phyloP scores from a whole-genome alignment of 2,329 filamentous ascomycete species.

The Fusarium chaquense region DNA sequence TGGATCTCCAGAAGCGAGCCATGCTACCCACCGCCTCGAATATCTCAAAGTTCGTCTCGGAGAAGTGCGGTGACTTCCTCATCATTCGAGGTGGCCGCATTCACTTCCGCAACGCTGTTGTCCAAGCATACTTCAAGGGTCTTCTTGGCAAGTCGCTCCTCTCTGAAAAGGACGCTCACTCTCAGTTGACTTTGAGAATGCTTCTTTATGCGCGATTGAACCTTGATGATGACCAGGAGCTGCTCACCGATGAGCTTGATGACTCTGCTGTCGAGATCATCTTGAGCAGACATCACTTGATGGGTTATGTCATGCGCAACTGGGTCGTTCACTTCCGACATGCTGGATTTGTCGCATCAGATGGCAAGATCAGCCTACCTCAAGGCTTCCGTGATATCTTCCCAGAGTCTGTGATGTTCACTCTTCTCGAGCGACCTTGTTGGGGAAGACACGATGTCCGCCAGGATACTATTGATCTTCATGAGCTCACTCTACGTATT shows the following conservation, averaged over 20 bases:
- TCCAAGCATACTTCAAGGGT: slow-evolving; percentile 49
- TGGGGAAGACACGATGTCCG: slow-evolving; percentile 47
- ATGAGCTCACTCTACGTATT: slow-evolving; percentile 53
- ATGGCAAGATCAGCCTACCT: slow-evolving; percentile 48
- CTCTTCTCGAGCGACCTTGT: slow-evolving; percentile 51
- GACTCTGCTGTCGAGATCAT: slow-evolving; percentile 43
- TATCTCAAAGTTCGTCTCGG: slow-evolving; percentile 32
- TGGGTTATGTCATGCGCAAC: slow-evolving; percentile 53
- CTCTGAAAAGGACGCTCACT: slow-evolving; percentile 51
- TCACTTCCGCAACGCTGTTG: slow-evolving; percentile 54
- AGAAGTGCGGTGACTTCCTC: slow-evolving; percentile 46
- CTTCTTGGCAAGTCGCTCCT: slow-evolving; percentile 53
- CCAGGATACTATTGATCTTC: slow-evolving; percentile 45
- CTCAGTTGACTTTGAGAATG: slow-evolving; percentile 51
- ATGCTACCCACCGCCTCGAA: slow-evolving; percentile 18
- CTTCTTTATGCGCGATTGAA: slow-evolving; percentile 52
- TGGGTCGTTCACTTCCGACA: slow-evolving; percentile 54
- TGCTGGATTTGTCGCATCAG: slow-evolving; percentile 48
- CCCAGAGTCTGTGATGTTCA: slow-evolving; percentile 53
- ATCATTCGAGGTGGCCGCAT: slow-evolving; percentile 51
- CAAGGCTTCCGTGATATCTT: slow-evolving; percentile 53
- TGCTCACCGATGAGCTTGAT: slow-evolving; percentile 32
- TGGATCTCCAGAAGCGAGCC: slow-evolving; percentile 35
- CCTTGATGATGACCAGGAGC: slow-evolving; percentile 46
- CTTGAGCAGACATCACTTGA: slow-evolving; percentile 48